Evolutionary conservation across 108 stramenopile genomes (phyloP), one percentile per base, ranked within the genome.

Genomic region (Aureococcus anophagefferens): DNA sequence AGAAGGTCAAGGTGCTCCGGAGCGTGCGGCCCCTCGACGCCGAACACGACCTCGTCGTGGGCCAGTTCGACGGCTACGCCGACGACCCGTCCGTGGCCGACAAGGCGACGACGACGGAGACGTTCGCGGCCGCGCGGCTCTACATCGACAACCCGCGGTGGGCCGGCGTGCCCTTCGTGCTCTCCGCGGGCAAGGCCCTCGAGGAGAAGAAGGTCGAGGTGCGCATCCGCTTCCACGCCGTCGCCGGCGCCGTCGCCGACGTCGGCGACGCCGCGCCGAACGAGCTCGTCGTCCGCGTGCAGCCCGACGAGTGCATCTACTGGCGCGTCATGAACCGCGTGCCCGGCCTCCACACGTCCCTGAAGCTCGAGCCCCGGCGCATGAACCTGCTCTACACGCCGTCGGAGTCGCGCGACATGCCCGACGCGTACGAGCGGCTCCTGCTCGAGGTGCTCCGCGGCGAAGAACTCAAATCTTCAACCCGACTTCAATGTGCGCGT

Each of bases 141-240:
- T 82, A 73, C 76, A 88, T 99, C 75, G 88, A 95, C 76, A 99
- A 91, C 74, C 93, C 87, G 33, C 86, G 96, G 30, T 99, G 98
- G 98, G 80, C 86, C 21, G 96, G 95, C 40, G 98, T 99, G 18
- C 98, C 98, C 17, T 89, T 97, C 75, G 93, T 99, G 64, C 78
- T 99, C 67, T 96, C 95, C 79, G 95, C 95, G 0, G 98, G 98
- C 30, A 99, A 99, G 66, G 96, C 95, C 0, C 78, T 97, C 46
- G 88, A 96, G 73, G 94, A 99, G 77, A 83, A 92, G 35, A 96
- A 96, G 84, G 93, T 95, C 11, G 98, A 95, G 74, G 87, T 95
- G 77, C 87, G 97, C 14, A 83, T 98, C 70, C 95, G 96, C 73
- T 95, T 99, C 78, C 91, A 90, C 76, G 85, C 88, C 62, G 89